Conservation (phyloP, 768 basidiomycete species). For the Leccinum boreale region DNA sequence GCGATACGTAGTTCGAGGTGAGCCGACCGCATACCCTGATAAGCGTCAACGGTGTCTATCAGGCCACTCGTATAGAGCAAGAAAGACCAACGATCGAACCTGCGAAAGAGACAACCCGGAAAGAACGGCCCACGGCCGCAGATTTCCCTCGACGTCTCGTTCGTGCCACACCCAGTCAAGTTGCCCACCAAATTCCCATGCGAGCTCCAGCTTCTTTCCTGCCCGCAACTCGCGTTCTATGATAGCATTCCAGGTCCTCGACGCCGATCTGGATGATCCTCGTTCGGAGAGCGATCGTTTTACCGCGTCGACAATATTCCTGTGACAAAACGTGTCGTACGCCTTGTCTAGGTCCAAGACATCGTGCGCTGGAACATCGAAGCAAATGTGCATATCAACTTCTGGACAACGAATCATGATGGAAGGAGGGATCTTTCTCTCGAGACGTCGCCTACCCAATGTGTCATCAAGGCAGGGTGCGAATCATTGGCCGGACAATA, state of each 20-base stretch:
- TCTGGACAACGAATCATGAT: slow-evolving; percentile 72
- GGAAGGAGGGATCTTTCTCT: slow-evolving; percentile 62
- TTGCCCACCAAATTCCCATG: slow-evolving; percentile 70
- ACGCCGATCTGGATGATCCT: slow-evolving; percentile 7
- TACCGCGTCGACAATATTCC: slow-evolving; percentile 64
- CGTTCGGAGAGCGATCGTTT: slow-evolving; percentile 44
- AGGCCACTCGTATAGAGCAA: slow-evolving; percentile 9
- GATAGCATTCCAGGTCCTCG: slow-evolving; percentile 58
- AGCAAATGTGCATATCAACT: slow-evolving; percentile 61
- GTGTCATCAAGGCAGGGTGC: neutral
- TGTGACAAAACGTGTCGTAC: slow-evolving; percentile 52
- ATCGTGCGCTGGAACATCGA: slow-evolving; percentile 60
- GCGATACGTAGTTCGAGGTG: slow-evolving; percentile 73
- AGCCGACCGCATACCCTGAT: slow-evolving; percentile 40
- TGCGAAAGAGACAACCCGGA: slow-evolving; percentile 72
- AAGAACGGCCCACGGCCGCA: slow-evolving; percentile 69
- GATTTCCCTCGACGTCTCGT: slow-evolving; percentile 58
- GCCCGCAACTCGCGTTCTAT: slow-evolving; percentile 49
- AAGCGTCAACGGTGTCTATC: neutral
- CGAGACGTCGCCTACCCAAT: slow-evolving; percentile 59
- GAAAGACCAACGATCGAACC: slow-evolving; percentile 38
- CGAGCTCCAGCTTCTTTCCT: slow-evolving; percentile 65
- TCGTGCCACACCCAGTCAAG: slow-evolving; percentile 87
- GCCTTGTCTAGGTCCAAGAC: slow-evolving; percentile 36
- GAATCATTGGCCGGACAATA: neutral